Evolutionary conservation across 179 eudicot genomes (phyloP).

Genomic region (Amaranthus tricolor): DNA sequence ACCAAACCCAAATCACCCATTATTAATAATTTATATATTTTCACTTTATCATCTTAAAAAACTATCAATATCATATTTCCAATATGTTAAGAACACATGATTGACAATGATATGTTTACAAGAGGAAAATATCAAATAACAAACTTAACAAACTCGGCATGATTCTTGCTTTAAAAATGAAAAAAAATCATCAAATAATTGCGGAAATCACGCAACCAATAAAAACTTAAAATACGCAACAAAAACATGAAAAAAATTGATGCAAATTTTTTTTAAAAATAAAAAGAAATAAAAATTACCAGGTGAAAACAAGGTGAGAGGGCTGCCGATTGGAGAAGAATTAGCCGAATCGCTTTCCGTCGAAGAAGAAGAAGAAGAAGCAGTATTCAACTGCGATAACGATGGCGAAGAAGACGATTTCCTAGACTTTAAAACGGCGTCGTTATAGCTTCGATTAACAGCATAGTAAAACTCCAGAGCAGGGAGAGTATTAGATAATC

Average conservation of each 20-base stretch:
- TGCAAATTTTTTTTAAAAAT: not conserved
- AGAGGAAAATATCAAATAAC: too few species aligned
- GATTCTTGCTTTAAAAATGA: too few species aligned
- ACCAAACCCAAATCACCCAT: too few species aligned
- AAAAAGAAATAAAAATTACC: slow-evolving; percentile 35
- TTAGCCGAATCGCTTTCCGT: slow-evolving; percentile 42
- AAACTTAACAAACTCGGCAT: too few species aligned
- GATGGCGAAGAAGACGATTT: slow-evolving; percentile 30
- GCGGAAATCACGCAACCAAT: not conserved
- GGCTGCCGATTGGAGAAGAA: slow-evolving; percentile 50
- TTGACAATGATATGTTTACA: too few species aligned
- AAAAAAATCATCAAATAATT: too few species aligned
- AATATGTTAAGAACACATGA: too few species aligned
- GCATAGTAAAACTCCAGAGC: slow-evolving; percentile 62
- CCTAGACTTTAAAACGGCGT: slow-evolving; percentile 42
- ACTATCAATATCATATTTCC: too few species aligned
- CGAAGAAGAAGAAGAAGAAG: slow-evolving; percentile 11
- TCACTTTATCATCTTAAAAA: too few species aligned
- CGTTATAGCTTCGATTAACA: slow-evolving; percentile 56
- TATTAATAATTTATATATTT: too few species aligned
- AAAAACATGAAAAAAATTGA: not conserved
- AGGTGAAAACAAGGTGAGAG: slow-evolving; percentile 55
- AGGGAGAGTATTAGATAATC: slow-evolving; percentile 58
- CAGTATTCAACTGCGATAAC: slow-evolving; percentile 14
- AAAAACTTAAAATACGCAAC: too few species aligned